Evolutionary conservation across 768 basidiomycete genomes (phyloP).

Genomic region (Pholiota conissans): DNA sequence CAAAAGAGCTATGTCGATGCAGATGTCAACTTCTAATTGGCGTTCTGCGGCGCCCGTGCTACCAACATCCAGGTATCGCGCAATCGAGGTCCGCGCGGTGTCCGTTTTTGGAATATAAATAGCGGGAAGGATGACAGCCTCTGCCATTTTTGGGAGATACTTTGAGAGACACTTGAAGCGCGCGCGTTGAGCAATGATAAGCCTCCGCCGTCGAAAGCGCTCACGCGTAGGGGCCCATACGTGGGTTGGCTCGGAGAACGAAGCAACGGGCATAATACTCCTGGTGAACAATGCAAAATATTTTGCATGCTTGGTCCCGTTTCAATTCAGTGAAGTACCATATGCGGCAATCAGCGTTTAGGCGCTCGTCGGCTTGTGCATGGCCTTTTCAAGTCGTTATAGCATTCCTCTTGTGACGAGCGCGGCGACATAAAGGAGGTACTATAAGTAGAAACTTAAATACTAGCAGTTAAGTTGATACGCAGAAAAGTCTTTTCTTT

Average conservation of each 20-base stretch:
- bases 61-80: background rate
- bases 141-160: background rate
- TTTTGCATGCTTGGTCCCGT: too few species aligned
- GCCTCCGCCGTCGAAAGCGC: background rate
- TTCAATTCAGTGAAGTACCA: too few species aligned
- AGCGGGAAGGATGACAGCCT: background rate
- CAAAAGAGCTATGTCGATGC: background rate
- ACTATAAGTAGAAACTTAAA: background rate
- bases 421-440: background rate
- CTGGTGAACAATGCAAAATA: background rate
- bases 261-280: background rate
- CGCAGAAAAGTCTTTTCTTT: background rate
- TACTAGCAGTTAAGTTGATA: too few species aligned
- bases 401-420: background rate
- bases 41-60: background rate
- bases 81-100: background rate
- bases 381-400: background rate
- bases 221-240: background rate
- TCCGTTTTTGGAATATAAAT: background rate
- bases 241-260: background rate
- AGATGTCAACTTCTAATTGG: background rate
- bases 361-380: too few species aligned
- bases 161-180: background rate
- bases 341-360: background rate
- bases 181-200: background rate